Percentiles rank a stretch among this genome's conserved stretches.
phyloP scores from a whole-genome alignment of 352 stramenopile genomes.

The Aphanomyces stellatus region DNA sequence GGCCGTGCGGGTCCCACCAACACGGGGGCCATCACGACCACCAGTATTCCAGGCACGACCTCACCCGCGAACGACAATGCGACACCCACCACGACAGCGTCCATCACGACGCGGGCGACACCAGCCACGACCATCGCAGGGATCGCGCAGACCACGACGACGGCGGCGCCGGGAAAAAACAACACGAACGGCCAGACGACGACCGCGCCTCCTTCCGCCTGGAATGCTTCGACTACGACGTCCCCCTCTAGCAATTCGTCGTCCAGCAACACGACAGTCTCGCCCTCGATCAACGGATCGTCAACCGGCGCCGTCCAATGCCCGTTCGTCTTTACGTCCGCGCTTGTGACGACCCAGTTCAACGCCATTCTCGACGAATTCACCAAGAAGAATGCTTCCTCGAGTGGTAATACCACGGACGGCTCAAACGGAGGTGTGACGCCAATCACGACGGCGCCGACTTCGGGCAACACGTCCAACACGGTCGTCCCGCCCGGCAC shows the following conservation, averaged over 20 bases:
- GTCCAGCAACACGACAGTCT: background rate
- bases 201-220: background rate
- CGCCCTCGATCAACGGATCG: too few relatives aligned
- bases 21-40: too few relatives aligned
- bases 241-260: background rate
- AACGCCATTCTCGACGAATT: slow-evolving; percentile 22
- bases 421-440: too few relatives aligned
- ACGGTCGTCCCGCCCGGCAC: too few relatives aligned
- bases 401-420: slow-evolving; percentile 4
- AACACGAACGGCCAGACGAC: background rate
- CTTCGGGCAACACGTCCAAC: background rate
- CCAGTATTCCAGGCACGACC: too few relatives aligned
- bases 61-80: background rate
- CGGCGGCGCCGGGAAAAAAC: slow-evolving; percentile 9
- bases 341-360: slow-evolving; percentile 9
- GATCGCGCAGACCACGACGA: slow-evolving; percentile 8
- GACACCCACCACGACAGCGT: background rate
- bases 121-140: background rate
- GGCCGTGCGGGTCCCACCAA: too few relatives aligned
- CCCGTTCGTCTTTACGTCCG: slow-evolving; percentile 17
- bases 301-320: slow-evolving; percentile 1
- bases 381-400: slow-evolving; percentile 21
- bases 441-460: background rate
- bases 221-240: slow-evolving; percentile 1
- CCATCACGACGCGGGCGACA: slow-evolving; percentile 2